Percentiles rank a stretch among this genome's conserved stretches.
Evolutionary conservation across 768 basidiomycete species (phyloP).

Genomic region (Russula dissimulans): DNA sequence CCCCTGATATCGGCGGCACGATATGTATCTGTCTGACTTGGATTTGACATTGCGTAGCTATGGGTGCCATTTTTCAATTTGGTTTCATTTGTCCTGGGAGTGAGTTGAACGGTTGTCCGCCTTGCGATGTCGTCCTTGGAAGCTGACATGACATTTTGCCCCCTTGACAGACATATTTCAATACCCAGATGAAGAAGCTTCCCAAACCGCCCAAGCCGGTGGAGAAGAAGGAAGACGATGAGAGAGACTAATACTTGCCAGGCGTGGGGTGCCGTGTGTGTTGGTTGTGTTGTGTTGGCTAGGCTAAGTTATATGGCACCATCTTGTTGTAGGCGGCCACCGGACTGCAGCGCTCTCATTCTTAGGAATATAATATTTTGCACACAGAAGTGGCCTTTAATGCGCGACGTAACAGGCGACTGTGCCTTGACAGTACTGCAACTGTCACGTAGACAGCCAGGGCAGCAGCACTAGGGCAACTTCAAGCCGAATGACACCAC

Average conservation of each 20-base stretch:
- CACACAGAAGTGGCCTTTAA: too few species aligned
- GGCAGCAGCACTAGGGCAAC: too few species aligned
- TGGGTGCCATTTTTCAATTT: constrained; percentile 87
- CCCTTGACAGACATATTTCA: constrained; percentile 49
- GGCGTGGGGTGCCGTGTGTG: background rate
- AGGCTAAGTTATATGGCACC: background rate
- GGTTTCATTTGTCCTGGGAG: constrained; percentile 68
- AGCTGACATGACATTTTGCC: background rate
- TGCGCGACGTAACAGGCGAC: too few species aligned
- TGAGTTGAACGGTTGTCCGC: constrained; percentile 29
- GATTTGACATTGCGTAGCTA: constrained; percentile 34
- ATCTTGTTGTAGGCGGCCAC: background rate
- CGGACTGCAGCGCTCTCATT: too few species aligned
- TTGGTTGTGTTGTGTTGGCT: background rate
- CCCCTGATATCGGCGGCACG: background rate
- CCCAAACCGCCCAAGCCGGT: constrained; percentile 32
- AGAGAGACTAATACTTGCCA: constrained; percentile 16
- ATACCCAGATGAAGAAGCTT: constrained; percentile 51
- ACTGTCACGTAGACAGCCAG: too few species aligned
- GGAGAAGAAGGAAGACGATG: constrained; percentile 40
- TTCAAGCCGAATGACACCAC: too few species aligned
- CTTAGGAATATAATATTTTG: too few species aligned
- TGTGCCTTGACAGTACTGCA: too few species aligned
- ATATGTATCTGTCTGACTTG: background rate
- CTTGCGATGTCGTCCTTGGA: background rate